These are phyloP conservation scores for Leccinum fuscescens DNA, from an alignment of 1,284 basidiomycete species.

Conservation along the genomic window DNA sequence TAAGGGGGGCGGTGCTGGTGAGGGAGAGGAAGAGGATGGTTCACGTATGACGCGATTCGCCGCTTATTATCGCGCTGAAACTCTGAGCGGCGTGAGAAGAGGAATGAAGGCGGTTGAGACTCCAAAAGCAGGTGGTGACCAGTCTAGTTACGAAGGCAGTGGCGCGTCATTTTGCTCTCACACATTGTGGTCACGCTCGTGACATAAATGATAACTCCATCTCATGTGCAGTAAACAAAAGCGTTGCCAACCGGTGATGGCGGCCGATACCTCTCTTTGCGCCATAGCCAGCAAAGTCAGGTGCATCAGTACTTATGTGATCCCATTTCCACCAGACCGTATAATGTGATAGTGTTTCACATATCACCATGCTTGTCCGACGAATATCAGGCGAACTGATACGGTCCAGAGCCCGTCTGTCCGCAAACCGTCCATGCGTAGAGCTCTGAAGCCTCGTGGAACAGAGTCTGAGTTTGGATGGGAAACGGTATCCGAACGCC, in stretches of 20 bases:
- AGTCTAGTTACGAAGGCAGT: too few relatives aligned
- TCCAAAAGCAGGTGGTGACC: too few relatives aligned
- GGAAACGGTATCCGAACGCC: not conserved
- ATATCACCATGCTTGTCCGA: not conserved
- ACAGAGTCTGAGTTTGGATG: not conserved
- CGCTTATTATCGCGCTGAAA: too few relatives aligned
- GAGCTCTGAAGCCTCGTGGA: not conserved
- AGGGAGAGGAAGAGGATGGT: too few relatives aligned
- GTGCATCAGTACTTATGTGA: not conserved
- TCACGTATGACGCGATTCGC: too few relatives aligned
- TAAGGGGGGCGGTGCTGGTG: too few relatives aligned
- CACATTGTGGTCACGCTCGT: too few relatives aligned
- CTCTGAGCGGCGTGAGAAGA: too few relatives aligned
- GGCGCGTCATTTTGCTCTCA: too few relatives aligned
- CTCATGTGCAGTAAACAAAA: not conserved
- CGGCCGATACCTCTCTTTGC: not conserved
- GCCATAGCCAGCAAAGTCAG: not conserved
- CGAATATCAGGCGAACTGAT: not conserved
- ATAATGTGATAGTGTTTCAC: not conserved
- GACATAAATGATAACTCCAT: too few relatives aligned
- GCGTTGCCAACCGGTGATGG: not conserved
- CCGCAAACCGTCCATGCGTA: not conserved
- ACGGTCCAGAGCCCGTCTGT: not conserved
- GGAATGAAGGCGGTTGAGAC: too few relatives aligned
- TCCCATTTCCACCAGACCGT: not conserved